Base-by-base conservation (phyloP, 345 rosid genomes). In the Gossypium mustelinum region DNA sequence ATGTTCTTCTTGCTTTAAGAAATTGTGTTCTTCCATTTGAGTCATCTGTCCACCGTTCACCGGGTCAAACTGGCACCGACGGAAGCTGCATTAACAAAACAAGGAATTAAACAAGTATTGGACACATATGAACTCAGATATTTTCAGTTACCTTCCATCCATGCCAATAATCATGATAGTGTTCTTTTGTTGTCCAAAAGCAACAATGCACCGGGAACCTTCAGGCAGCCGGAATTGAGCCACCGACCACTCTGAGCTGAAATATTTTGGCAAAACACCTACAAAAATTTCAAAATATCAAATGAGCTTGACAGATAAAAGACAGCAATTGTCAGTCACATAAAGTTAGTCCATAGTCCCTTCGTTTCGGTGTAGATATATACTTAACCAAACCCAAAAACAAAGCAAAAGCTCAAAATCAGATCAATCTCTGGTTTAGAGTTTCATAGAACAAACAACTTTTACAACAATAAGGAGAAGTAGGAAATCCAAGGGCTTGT, bases 191-290 rank as follows among this genome's bases (percentile, higher is more conserved):
- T 93, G 97, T 29, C 98, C 97, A 77, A 95, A 95, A 51, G 97
- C 98, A 67, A 90, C 98, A 77, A 89, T 76, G 82, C 88, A 89
- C 4, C 80, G 88, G 44, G 89, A 89, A 56, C 97, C 98, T 82
- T 94, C 98, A 10, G 64, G 66, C 78, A 94, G 84, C 64, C 89
- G 87, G 76, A 90, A 94, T 81, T 90, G 92, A 72, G 98, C 98
- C 78, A 94, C 94, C 2, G 98, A 92, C 98, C 97, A 92, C 79
- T 92, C 97, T 2, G 98, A 94, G 85, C 94, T 92, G 82, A 94
- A 94, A 89, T 94, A 94, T 86, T 87, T 92, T 0, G 98, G 98
- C 76, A 94, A 80, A 48, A 92, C 98, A 51, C 98, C 98, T 92
- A 85, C 70, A 62, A 4, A 34, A 52, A 66, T 41, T 20, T 44